A percentile compares a stretch with the other conserved stretches of the same genome.
Evolutionary conservation across 306 rosid species (phyloP).

Genomic region (Rosa multiflora): DNA sequence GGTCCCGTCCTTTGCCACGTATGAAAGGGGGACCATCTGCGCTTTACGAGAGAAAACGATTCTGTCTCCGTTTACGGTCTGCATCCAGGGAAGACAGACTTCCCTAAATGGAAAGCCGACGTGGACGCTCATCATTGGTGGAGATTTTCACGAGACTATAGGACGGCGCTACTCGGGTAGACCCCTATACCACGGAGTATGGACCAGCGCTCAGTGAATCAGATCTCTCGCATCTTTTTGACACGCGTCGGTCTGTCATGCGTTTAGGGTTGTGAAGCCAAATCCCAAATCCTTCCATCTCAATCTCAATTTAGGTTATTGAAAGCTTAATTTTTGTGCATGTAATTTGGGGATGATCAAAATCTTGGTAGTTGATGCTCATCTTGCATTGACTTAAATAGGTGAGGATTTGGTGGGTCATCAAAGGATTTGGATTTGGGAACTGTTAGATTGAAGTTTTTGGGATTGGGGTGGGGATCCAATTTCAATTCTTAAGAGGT

Average conservation of each 20-base stretch:
- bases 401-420: conserved; percentile 22
- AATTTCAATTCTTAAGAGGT: neutral
- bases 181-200: neutral
- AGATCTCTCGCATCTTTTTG: neutral
- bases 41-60: conserved; percentile 9
- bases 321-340: neutral
- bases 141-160: neutral
- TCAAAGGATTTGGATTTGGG: conserved; percentile 4
- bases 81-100: neutral
- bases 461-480: neutral
- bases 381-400: neutral
- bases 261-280: conserved; percentile 21
- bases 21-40: neutral
- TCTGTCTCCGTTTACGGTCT: neutral
- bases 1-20: neutral
- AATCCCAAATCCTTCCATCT: too few species aligned
- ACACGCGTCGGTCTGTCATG: conserved; percentile 47
- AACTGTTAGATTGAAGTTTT: neutral
- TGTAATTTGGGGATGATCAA: too few species aligned
- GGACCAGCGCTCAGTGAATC: neutral
- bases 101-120: conserved; percentile 20
- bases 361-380: neutral
- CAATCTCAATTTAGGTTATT: too few species aligned
- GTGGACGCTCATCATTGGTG: conserved; percentile 25
- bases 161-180: conserved; percentile 30